These are phyloP conservation scores for Trametes maxima DNA, from an alignment of 768 basidiomycete genomes.

Conservation along the genomic window DNA sequence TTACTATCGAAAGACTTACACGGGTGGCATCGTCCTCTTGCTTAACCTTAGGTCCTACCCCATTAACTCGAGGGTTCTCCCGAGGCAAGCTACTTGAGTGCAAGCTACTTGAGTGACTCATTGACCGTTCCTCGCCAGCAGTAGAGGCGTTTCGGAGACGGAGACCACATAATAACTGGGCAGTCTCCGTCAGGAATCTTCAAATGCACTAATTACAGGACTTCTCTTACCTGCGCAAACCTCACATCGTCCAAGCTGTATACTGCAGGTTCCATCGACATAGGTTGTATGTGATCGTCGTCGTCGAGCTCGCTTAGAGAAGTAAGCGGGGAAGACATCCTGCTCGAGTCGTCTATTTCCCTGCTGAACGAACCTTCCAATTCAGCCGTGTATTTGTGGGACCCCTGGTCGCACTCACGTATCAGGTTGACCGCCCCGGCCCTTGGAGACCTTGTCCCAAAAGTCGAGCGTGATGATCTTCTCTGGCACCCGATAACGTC, in stretches of 20 bases:
- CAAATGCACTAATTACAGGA: too few species aligned
- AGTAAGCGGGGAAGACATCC: conserved; percentile 71
- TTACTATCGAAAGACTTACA: neutral
- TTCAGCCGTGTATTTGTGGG: neutral
- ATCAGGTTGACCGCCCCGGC: conserved; percentile 36
- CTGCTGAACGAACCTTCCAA: neutral
- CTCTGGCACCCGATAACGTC: conserved; percentile 92
- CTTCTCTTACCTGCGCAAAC: conserved; percentile 56
- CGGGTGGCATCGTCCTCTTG: neutral
- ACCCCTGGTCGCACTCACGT: conserved; percentile 39
- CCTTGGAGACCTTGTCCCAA: conserved; percentile 78
- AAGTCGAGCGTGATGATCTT: conserved; percentile 91
- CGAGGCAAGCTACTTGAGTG: neutral
- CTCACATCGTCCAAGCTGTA: conserved; percentile 42
- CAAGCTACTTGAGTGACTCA: neutral
- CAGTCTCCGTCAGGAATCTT: neutral
- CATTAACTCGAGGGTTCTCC: neutral
- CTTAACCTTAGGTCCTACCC: neutral
- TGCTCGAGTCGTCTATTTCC: conserved; percentile 44
- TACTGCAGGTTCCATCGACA: conserved; percentile 37
- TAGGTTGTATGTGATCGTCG: conserved; percentile 40
- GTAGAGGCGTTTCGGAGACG: conserved; percentile 6
- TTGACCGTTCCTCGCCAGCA: neutral
- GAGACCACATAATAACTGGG: conserved; percentile 35
- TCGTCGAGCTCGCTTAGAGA: conserved; percentile 76